Percentiles rank a stretch among this genome's conserved stretches.
These are phyloP conservation scores for Mycena epipterygia DNA, from an alignment of 768 basidiomycete genomes.

Conservation along the genomic window DNA sequence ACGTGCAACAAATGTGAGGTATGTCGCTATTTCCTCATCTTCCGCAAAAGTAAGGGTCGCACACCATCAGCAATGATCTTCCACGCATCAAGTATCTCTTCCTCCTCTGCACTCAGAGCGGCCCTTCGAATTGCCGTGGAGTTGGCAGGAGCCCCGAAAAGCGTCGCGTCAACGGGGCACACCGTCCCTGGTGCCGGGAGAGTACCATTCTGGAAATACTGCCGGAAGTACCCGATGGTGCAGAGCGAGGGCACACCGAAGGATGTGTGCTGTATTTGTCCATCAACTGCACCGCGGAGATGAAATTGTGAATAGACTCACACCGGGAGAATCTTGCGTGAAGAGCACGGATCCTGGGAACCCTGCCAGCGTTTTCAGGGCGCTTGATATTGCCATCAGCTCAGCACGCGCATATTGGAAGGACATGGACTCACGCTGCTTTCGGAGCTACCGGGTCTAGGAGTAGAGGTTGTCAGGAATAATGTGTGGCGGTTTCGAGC, in stretches of 20 bases:
- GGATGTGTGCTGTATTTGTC: constrained; percentile 34
- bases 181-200: constrained; percentile 41
- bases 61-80: constrained; percentile 5
- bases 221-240: constrained; percentile 31
- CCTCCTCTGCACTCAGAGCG: constrained; percentile 8
- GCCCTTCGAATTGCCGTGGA: neutral
- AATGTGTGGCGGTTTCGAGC: neutral
- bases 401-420: neutral
- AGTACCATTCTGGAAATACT: constrained; percentile 41
- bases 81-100: constrained; percentile 1
- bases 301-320: neutral
- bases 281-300: neutral
- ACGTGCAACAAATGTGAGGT: too few relatives aligned
- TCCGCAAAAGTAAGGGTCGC: neutral
- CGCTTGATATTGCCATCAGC: constrained; percentile 3
- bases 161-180: constrained; percentile 35
- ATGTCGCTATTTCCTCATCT: too few relatives aligned
- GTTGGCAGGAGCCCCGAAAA: constrained; percentile 24
- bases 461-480: neutral
- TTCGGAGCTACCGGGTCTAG: constrained; percentile 28
- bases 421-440: constrained; percentile 3
- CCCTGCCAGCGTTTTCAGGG: constrained; percentile 25
- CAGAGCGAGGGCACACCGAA: constrained; percentile 37
- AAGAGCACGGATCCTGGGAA: constrained; percentile 31
- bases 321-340: constrained; percentile 27